A percentile compares a stretch with the other conserved stretches of the same genome.
These are phyloP conservation scores for Aureobasidium sp. DNA, from an alignment of 2,329 filamentous ascomycete species.

Conservation along the genomic window DNA sequence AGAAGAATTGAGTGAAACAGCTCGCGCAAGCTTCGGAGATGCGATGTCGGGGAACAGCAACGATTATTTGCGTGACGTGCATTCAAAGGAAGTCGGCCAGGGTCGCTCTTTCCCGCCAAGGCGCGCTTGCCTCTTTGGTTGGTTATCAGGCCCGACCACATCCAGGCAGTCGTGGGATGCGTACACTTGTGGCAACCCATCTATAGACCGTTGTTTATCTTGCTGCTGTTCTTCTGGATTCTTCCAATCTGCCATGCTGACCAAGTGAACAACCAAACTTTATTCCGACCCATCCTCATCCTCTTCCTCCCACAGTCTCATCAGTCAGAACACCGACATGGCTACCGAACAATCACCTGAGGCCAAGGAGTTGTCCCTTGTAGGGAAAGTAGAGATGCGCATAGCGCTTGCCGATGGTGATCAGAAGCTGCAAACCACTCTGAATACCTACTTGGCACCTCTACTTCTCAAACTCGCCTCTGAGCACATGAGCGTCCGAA, in stretches of 20 bases:
- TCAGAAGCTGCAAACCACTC: constrained; percentile 66
- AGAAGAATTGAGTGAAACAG: background rate
- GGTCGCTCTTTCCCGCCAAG: constrained; percentile 4
- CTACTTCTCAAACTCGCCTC: constrained; percentile 81
- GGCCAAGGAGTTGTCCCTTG: constrained; percentile 68
- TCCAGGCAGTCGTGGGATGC: constrained; percentile 2
- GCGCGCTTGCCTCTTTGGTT: constrained; percentile 7
- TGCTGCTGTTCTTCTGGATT: background rate
- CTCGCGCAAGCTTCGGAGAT: background rate
- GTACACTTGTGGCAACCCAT: constrained; percentile 10
- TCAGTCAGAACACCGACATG: constrained; percentile 21
- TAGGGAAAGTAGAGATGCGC: constrained; percentile 76
- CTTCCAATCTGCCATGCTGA: background rate
- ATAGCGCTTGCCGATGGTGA: constrained; percentile 80
- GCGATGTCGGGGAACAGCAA: background rate
- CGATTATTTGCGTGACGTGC: background rate
- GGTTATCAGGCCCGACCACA: constrained; percentile 5
- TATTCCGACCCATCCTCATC: background rate
- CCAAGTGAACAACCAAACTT: background rate
- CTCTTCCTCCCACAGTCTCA: background rate
- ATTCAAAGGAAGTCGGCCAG: background rate
- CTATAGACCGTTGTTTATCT: background rate
- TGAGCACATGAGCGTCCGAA: constrained; percentile 68
- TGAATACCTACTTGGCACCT: constrained; percentile 71
- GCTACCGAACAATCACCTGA: constrained; percentile 31